These are phyloP conservation scores for Pholiota adiposa DNA, from an alignment of 1,284 basidiomycete species.

Conservation along the genomic window DNA sequence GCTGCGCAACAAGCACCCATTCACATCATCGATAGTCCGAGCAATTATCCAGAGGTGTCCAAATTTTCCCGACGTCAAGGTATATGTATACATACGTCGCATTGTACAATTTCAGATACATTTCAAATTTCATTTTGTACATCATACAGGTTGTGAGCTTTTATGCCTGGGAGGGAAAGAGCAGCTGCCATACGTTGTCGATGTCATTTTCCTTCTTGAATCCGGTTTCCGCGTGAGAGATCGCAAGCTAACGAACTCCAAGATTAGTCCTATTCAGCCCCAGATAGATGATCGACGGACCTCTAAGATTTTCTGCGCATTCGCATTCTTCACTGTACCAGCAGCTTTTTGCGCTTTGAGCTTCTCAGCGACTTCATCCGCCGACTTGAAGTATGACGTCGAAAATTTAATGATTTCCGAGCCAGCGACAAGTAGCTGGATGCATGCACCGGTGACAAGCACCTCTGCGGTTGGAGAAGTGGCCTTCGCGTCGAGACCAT, in stretches of 20 bases:
- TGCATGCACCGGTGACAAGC: background rate
- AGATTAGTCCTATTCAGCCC: background rate
- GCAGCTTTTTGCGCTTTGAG: background rate
- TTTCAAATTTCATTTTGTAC: no score
- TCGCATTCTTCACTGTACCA: background rate
- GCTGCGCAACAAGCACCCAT: no score
- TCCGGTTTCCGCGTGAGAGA: background rate
- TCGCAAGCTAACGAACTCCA: background rate
- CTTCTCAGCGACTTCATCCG: background rate
- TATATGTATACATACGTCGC: no score
- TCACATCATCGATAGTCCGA: no score
- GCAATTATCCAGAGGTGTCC: no score
- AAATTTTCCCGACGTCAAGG: no score
- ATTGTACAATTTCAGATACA: no score
- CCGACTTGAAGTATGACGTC: background rate
- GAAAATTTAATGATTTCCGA: background rate
- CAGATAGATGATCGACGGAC: background rate
- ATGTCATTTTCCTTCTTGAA: background rate
- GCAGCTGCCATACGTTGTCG: background rate
- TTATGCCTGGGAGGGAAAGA: background rate
- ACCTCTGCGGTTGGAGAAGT: background rate
- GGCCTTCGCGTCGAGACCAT: background rate
- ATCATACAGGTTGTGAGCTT: no score
- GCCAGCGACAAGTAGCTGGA: background rate
- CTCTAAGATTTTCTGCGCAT: background rate